phyloP scores from a whole-genome alignment of 2,329 filamentous ascomycete genomes.

The Escovopsis sp. region DNA sequence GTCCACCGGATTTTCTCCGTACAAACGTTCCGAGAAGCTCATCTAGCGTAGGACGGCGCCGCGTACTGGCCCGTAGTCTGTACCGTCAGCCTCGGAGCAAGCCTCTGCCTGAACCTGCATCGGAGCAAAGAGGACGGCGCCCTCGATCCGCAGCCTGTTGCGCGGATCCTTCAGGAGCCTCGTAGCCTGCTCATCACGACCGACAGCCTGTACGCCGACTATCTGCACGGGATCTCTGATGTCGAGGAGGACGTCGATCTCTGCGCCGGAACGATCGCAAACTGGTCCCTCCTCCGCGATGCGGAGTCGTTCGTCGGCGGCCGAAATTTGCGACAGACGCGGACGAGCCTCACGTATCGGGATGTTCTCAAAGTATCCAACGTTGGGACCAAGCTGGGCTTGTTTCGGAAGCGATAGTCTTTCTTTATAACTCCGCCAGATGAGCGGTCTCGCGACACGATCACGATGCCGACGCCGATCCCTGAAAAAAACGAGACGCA shows the following conservation, averaged over 20 bases:
- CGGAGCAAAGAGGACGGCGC: constrained; percentile 46
- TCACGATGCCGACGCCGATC: neutral
- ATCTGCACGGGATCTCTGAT: constrained; percentile 62
- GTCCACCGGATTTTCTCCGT: too few species aligned
- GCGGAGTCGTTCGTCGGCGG: constrained; percentile 32
- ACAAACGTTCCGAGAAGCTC: too few species aligned
- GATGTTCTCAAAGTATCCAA: constrained; percentile 76
- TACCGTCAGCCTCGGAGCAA: constrained; percentile 72
- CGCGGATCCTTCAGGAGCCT: constrained; percentile 65
- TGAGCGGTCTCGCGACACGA: neutral
- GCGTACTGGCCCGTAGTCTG: constrained; percentile 83
- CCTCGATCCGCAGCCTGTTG: constrained; percentile 34
- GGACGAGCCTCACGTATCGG: constrained; percentile 66
- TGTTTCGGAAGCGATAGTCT: constrained; percentile 25
- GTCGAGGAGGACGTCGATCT: constrained; percentile 52
- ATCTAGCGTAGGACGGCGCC: constrained; percentile 48
- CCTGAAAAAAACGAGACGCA: too few species aligned
- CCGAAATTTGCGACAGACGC: constrained; percentile 39
- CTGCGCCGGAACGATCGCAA: constrained; percentile 46
- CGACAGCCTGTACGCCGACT: constrained; percentile 50
- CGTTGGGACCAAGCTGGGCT: constrained; percentile 52
- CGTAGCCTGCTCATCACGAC: constrained; percentile 66
- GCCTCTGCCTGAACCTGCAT: constrained; percentile 66
- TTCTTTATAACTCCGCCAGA: too few species aligned
- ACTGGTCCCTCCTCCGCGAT: constrained; percentile 54